Evolutionary conservation across 495 filamentous ascomycete genomes (phyloP).

Genomic region (Xylaria longipes): DNA sequence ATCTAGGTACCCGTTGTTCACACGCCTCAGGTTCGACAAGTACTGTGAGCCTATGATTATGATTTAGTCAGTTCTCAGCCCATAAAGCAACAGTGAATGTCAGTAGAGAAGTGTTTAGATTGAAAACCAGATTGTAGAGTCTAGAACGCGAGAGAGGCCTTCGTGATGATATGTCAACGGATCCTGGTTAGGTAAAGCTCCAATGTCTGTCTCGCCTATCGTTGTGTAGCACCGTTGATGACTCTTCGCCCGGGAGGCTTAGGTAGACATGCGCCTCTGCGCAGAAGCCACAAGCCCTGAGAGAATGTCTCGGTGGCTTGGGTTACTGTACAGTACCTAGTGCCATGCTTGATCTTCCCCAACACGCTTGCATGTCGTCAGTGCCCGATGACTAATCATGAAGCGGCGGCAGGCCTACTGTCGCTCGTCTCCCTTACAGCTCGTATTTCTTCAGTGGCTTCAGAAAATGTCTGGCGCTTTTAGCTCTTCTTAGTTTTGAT

Average conservation of each 20-base stretch:
- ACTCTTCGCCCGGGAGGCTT: background rate
- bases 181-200: background rate
- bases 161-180: background rate
- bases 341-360: background rate
- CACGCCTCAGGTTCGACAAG: background rate
- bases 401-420: background rate
- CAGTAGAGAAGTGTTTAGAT: background rate
- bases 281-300: background rate
- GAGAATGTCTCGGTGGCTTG: background rate
- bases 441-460: background rate
- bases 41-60: background rate
- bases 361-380: background rate
- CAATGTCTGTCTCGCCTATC: background rate
- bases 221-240: constrained; percentile 2
- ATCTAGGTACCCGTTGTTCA: background rate
- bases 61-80: background rate
- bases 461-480: background rate
- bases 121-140: background rate
- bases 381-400: background rate
- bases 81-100: background rate
- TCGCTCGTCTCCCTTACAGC: background rate
- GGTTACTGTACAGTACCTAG: background rate
- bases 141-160: background rate
- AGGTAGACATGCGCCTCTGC: background rate
- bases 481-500: background rate